phyloP scores from a whole-genome alignment of 352 stramenopile genomes.

The Phytopythium chamaehyphon region DNA sequence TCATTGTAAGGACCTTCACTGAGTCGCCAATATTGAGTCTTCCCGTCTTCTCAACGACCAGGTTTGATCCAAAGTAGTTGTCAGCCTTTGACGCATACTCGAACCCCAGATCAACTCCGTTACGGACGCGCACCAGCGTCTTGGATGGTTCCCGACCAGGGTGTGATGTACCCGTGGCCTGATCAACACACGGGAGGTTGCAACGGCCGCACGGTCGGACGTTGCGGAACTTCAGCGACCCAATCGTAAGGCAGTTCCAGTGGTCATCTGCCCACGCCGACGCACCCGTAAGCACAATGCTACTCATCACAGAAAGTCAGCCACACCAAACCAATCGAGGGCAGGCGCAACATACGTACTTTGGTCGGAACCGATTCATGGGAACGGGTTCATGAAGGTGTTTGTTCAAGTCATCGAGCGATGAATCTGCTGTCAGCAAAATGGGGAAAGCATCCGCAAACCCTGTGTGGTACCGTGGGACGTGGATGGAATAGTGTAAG shows the following conservation, averaged over 20 bases:
- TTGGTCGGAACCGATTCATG: constrained; percentile 83
- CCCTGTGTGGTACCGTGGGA: constrained; percentile 11
- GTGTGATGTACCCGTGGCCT: constrained; percentile 46
- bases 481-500: neutral
- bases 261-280: constrained; percentile 70
- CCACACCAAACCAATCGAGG: neutral
- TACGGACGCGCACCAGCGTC: constrained; percentile 48
- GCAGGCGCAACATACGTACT: constrained; percentile 27
- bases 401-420: constrained; percentile 57
- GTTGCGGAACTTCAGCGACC: constrained; percentile 54
- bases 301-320: constrained; percentile 9
- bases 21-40: constrained; percentile 35
- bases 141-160: constrained; percentile 41
- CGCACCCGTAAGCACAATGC: constrained; percentile 66
- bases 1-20: constrained; percentile 68
- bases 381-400: constrained; percentile 43
- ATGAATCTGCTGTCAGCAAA: constrained; percentile 54
- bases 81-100: constrained; percentile 39
- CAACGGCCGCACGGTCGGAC: constrained; percentile 74
- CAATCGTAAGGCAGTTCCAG: constrained; percentile 66
- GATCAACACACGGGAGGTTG: constrained; percentile 74
- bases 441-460: constrained; percentile 84
- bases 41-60: constrained; percentile 41
- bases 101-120: constrained; percentile 60
- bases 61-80: constrained; percentile 79